Conservation (phyloP, 192 early-diverging fungal genomes). For the Gaertneriomyces semiglobifer region DNA sequence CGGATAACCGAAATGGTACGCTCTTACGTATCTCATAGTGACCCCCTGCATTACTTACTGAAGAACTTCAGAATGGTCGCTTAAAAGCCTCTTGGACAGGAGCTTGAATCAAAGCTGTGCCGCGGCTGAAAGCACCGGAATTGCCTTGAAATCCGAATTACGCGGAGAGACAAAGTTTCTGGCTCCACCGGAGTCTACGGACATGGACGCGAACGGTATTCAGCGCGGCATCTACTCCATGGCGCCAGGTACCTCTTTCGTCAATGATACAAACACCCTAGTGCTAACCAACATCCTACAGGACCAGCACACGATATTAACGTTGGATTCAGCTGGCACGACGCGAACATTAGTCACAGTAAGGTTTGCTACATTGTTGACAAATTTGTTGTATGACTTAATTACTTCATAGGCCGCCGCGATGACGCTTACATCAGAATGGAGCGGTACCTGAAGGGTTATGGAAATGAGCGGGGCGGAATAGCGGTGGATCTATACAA, state of each 20-base stretch:
- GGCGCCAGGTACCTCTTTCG: no score
- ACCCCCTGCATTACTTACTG: not conserved
- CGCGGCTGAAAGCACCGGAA: constrained; percentile 39
- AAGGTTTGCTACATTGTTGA: not conserved
- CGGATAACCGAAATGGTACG: constrained; percentile 22
- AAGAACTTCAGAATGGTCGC: constrained; percentile 33
- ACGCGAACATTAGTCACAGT: constrained; percentile 48
- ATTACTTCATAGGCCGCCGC: not conserved
- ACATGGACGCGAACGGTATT: no score
- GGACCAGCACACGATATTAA: constrained; percentile 28
- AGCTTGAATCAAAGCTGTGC: constrained; percentile 47
- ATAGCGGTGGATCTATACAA: constrained; percentile 75
- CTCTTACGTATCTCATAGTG: not conserved
- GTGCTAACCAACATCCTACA: not conserved
- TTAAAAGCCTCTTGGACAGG: constrained; percentile 51
- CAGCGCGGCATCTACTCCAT: no score
- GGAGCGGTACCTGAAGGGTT: constrained; percentile 68
- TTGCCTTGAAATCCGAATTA: constrained; percentile 15
- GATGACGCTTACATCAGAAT: constrained; percentile 40
- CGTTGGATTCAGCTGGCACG: constrained; percentile 52
- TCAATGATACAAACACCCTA: no score
- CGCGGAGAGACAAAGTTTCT: not conserved
- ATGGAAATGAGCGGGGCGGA: constrained; percentile 83
- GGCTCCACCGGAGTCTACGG: not conserved
- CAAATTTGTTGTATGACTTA: not conserved